A percentile compares a stretch with the other conserved stretches of the same genome.
These are phyloP conservation scores for Termitomyces eurrhizus DNA, from an alignment of 768 basidiomycete species.

Conservation along the genomic window DNA sequence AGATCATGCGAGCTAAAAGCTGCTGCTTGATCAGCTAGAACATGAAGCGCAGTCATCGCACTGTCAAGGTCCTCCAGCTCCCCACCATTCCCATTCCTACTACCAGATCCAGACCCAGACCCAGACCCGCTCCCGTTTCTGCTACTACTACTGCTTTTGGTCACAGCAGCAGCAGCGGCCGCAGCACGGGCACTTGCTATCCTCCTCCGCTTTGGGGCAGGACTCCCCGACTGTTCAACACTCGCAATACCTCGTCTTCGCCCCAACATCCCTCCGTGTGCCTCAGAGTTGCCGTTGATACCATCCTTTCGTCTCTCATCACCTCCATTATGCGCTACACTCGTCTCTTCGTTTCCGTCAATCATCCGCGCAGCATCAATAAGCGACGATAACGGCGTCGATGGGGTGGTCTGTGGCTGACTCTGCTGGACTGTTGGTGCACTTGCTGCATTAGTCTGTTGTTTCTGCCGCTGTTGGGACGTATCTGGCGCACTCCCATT, in stretches of 20 bases:
- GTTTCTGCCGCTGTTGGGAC: conserved; percentile 13
- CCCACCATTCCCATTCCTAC: conserved; percentile 7
- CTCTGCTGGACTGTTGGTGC: conserved; percentile 7
- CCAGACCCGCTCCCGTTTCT: not conserved
- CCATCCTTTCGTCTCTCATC: conserved; percentile 16
- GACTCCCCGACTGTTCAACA: conserved; percentile 30
- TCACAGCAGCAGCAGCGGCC: not conserved
- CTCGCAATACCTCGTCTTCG: conserved; percentile 19
- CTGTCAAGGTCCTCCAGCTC: conserved; percentile 20
- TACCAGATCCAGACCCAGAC: conserved; percentile 2
- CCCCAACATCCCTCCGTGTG: not conserved
- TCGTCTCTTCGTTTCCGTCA: conserved; percentile 31
- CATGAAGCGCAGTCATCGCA: conserved; percentile 58
- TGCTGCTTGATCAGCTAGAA: conserved; percentile 71
- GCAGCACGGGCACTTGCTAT: conserved; percentile 12
- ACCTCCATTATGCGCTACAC: conserved; percentile 22
- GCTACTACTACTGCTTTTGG: not conserved
- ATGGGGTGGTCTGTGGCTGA: conserved; percentile 31
- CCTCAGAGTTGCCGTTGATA: conserved; percentile 15
- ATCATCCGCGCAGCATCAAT: conserved; percentile 54
- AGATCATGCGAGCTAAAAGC: conserved; percentile 36
- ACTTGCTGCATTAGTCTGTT: not conserved
- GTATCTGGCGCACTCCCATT: not conserved
- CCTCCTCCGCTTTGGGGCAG: conserved; percentile 31
- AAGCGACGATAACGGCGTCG: conserved; percentile 56